These are phyloP conservation scores for Rhizopus sp. DNA, from an alignment of 371 early-diverging fungal species.

Conservation along the genomic window DNA sequence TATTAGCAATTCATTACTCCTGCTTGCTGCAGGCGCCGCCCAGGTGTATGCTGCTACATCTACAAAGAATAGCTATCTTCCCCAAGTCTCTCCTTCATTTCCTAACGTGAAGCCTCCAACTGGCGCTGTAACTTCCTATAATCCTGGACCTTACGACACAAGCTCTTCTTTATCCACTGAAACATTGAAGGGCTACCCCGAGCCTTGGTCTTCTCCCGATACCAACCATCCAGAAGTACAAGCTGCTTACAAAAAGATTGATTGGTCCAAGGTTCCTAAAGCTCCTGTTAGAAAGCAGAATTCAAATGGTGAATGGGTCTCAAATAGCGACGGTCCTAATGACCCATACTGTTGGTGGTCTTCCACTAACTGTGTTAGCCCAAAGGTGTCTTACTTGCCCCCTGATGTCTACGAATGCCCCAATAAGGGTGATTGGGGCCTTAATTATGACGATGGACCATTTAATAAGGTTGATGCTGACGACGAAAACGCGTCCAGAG, in stretches of 20 bases:
- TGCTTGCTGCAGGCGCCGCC: background rate
- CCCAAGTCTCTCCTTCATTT: constrained; percentile 12
- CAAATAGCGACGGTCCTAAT: constrained; percentile 19
- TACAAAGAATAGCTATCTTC: background rate
- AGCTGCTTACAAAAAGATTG: constrained; percentile 34
- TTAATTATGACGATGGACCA: constrained; percentile 49
- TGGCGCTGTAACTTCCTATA: constrained; percentile 7
- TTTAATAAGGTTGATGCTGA: constrained; percentile 21
- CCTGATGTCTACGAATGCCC: constrained; percentile 26
- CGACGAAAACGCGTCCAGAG: constrained; percentile 9
- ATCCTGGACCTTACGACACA: constrained; percentile 6
- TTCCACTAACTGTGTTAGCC: constrained; percentile 16
- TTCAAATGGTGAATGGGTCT: constrained; percentile 10
- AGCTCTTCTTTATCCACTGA: constrained; percentile 12
- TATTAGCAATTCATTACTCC: background rate
- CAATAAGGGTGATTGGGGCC: constrained; percentile 32
- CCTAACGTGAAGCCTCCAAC: constrained; percentile 5
- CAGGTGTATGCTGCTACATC: constrained; percentile 11
- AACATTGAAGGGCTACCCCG: constrained; percentile 28
- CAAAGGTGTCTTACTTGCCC: constrained; percentile 27
- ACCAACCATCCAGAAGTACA: constrained; percentile 36
- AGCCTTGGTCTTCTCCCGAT: constrained; percentile 34
- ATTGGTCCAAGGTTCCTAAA: constrained; percentile 48
- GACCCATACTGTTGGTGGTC: constrained; percentile 38
- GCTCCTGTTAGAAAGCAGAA: constrained; percentile 20